Percentiles rank a stretch among this genome's conserved stretches.
Evolutionary conservation across 257 asterid genomes (phyloP).

Genomic region (Solanum lignicaule): DNA sequence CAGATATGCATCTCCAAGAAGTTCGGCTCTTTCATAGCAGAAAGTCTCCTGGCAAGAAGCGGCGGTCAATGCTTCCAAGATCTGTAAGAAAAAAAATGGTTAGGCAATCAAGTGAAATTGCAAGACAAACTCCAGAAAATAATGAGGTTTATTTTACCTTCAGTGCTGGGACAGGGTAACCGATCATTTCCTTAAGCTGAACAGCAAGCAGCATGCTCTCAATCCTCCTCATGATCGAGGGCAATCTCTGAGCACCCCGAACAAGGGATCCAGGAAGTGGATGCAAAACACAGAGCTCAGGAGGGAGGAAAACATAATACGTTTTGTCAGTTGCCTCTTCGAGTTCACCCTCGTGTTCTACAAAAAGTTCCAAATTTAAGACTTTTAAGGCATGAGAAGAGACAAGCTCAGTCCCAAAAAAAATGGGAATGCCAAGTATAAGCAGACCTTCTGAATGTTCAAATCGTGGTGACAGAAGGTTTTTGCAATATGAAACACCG

Average conservation of each 20-base stretch:
- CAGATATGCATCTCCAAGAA: slow-evolving; percentile 92
- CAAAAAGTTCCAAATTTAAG: slow-evolving; percentile 8
- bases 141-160: slow-evolving; percentile 36
- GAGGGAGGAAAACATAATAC: slow-evolving; percentile 95
- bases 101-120: slow-evolving; percentile 5
- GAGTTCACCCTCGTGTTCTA: slow-evolving; percentile 52
- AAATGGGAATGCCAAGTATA: not conserved
- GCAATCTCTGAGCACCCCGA: slow-evolving; percentile 96
- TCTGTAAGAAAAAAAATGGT: slow-evolving; percentile 29
- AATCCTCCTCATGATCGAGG: slow-evolving; percentile 89
- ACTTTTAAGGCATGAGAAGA: not conserved
- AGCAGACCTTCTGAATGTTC: slow-evolving; percentile 79
- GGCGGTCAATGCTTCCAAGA: slow-evolving; percentile 92
- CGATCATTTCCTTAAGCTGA: slow-evolving; percentile 70
- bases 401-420: not conserved
- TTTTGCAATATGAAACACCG: slow-evolving; percentile 98
- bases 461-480: slow-evolving; percentile 87
- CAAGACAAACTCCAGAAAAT: not conserved
- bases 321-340: slow-evolving; percentile 79
- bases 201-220: slow-evolving; percentile 96
- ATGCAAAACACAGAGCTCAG: slow-evolving; percentile 90
- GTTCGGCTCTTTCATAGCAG: slow-evolving; percentile 95
- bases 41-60: slow-evolving; percentile 97
- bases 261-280: slow-evolving; percentile 89
- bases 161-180: slow-evolving; percentile 62